phyloP scores from a whole-genome alignment of 2,329 filamentous ascomycete genomes.

The Diatrype stigma region DNA sequence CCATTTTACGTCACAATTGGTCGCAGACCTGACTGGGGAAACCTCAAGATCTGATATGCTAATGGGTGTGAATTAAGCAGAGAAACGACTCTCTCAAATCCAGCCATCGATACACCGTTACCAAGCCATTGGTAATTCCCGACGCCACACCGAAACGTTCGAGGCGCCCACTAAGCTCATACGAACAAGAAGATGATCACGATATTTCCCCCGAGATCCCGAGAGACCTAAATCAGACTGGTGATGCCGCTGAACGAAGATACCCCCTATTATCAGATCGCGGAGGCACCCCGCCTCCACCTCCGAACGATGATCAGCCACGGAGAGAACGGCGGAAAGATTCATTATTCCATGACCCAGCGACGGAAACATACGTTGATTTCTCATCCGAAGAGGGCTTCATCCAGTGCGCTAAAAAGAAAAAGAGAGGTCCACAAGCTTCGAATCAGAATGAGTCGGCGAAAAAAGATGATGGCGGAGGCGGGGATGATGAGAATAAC shows the following conservation, averaged over 20 bases:
- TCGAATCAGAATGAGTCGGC: conserved; percentile 21
- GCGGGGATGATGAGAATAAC: conserved; percentile 20
- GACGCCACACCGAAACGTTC: conserved; percentile 34
- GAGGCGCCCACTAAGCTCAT: conserved; percentile 15
- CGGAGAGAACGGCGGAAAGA: conserved; percentile 24
- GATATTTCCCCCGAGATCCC: conserved; percentile 9
- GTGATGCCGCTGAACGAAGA: conserved; percentile 22
- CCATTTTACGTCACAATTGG: not conserved
- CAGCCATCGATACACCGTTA: conserved; percentile 4
- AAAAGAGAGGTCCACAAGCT: conserved; percentile 23
- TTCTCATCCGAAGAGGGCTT: conserved; percentile 52
- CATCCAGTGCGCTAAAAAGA: conserved; percentile 52
- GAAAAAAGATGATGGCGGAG: conserved; percentile 32
- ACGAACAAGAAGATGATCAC: conserved; percentile 10
- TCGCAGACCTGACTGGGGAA: conserved; percentile 2
- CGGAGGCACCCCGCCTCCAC: conserved; percentile 18
- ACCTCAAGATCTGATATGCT: conserved; percentile 13
- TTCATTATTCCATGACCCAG: conserved; percentile 42
- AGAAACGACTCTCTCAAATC: conserved; percentile 7
- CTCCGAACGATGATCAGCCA: conserved; percentile 15
- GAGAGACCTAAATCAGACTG: conserved; percentile 16
- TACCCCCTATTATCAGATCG: conserved; percentile 18
- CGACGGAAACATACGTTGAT: conserved; percentile 46
- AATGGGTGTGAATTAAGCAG: conserved; percentile 14
- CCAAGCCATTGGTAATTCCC: conserved; percentile 26